Percentiles rank a stretch among this genome's conserved stretches.
Conservation (phyloP, 1,284 basidiomycete species). For the Prillingera fragicola region DNA sequence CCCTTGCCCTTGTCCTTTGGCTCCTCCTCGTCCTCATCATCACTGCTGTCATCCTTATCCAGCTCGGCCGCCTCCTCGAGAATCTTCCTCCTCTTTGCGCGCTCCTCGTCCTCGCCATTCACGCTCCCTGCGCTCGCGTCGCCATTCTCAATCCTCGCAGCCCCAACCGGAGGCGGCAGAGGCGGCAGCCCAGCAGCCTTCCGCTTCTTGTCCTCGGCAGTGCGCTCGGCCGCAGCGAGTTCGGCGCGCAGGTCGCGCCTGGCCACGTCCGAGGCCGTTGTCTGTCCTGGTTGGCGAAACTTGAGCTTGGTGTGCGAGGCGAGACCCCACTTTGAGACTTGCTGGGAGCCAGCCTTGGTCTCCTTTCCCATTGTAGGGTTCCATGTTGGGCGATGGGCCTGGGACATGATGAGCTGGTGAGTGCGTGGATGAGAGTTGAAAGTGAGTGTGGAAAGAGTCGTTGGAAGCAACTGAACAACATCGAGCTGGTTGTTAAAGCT, state of each 20-base stretch:
- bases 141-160: slow-evolving; percentile 27
- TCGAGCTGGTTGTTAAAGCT: too few species aligned
- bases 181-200: slow-evolving; percentile 68
- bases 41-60: slow-evolving; percentile 77
- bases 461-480: too few species aligned
- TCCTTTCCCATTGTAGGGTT: slow-evolving; percentile 47
- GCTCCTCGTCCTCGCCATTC: slow-evolving; percentile 56
- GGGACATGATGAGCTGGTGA: slow-evolving; percentile 36
- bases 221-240: slow-evolving; percentile 71
- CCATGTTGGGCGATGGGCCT: slow-evolving; percentile 49
- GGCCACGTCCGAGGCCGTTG: slow-evolving; percentile 64
- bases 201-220: slow-evolving; percentile 77
- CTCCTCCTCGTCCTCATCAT: slow-evolving; percentile 54
- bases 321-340: slow-evolving; percentile 83
- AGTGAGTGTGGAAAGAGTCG: too few species aligned
- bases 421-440: too few species aligned
- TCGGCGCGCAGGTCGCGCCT: slow-evolving; percentile 76
- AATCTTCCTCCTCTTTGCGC: slow-evolving; percentile 69
- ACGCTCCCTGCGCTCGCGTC: slow-evolving; percentile 33
- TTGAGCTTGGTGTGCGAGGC: slow-evolving; percentile 92
- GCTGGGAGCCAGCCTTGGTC: slow-evolving; percentile 73
- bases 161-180: slow-evolving; percentile 29
- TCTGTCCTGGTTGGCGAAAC: slow-evolving; percentile 86
- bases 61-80: slow-evolving; percentile 74
- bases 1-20: slow-evolving; percentile 42